Conservation (phyloP, 225 moss, liverwort and hornwort genomes). For the Neckera pumila region DNA sequence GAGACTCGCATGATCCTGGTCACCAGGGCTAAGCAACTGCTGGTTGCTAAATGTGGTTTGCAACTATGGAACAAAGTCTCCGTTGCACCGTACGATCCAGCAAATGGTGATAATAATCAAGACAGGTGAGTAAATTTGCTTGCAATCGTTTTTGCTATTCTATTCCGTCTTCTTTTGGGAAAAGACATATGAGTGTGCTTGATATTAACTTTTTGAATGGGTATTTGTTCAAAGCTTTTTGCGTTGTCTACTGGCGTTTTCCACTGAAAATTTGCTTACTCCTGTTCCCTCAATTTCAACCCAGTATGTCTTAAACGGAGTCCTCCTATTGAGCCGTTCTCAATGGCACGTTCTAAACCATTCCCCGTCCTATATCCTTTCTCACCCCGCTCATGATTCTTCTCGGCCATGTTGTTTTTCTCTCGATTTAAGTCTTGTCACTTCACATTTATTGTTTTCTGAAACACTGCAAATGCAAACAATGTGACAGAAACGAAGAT, state of each 20-base stretch:
- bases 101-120: constrained; percentile 20
- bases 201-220: neutral
- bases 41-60: constrained; percentile 58
- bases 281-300: neutral
- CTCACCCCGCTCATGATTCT: neutral
- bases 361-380: neutral
- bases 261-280: neutral
- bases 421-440: neutral
- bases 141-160: neutral
- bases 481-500: constrained; percentile 42
- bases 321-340: neutral
- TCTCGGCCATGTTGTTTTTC: neutral
- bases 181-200: neutral
- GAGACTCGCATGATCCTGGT: constrained; percentile 68
- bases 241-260: neutral
- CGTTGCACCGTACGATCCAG: constrained; percentile 60
- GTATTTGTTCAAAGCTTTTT: neutral
- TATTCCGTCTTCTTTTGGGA: neutral
- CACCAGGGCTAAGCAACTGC: constrained; percentile 61
- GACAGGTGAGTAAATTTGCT: constrained; percentile 19
- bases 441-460: neutral
- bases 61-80: constrained; percentile 78
- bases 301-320: neutral
- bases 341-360: neutral
- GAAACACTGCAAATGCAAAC: neutral